Percentiles rank a stretch among this genome's conserved stretches.
Evolutionary conservation across 75 land plant species (phyloP).

Genomic region (Isoetes taiwanensis): DNA sequence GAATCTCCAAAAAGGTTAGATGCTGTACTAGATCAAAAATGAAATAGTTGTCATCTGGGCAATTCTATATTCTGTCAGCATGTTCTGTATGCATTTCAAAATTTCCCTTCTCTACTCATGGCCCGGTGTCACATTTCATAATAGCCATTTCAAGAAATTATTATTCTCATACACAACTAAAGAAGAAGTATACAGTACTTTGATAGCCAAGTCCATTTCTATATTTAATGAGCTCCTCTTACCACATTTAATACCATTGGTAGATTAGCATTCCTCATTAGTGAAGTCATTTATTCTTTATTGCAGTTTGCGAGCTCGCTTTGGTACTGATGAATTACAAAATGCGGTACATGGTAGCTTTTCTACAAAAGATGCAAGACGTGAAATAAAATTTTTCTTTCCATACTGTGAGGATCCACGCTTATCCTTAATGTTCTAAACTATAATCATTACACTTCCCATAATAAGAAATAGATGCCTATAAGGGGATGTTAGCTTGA

Average conservation of each 20-base stretch:
- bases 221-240: neutral
- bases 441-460: too few species aligned
- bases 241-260: neutral
- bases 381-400: constrained; percentile 26
- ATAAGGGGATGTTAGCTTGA: too few species aligned
- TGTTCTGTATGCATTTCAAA: neutral
- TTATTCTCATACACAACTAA: neutral
- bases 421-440: too few species aligned
- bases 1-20: constrained; percentile 33
- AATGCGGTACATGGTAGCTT: constrained; percentile 31
- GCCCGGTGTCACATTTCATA: too few species aligned
- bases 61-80: too few species aligned
- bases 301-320: constrained; percentile 26
- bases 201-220: neutral
- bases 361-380: constrained; percentile 7
- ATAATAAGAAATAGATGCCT: too few species aligned
- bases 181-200: neutral
- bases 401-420: too few species aligned
- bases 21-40: too few species aligned
- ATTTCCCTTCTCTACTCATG: neutral
- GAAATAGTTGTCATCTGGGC: too few species aligned
- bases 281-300: neutral
- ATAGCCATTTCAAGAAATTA: neutral
- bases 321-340: constrained; percentile 21
- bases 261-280: neutral